Conservation (phyloP, 805 yeast genomes). For the Tetrapisispora phaffii region DNA sequence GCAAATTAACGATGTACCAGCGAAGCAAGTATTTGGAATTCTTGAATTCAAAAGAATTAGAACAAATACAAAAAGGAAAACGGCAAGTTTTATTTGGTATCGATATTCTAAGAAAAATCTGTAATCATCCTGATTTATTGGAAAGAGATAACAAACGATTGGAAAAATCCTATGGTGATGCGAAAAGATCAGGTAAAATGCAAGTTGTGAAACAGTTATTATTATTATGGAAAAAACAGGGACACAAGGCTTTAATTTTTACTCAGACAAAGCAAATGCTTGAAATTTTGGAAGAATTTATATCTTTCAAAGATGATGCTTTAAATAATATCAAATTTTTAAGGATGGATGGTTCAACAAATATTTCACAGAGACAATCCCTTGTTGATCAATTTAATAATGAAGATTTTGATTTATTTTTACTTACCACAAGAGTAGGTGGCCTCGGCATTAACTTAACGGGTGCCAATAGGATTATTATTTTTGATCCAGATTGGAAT, state of each 20-base stretch:
- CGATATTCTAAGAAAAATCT: slow-evolving; percentile 79
- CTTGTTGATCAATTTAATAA: slow-evolving; percentile 75
- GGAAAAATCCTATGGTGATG: slow-evolving; percentile 41
- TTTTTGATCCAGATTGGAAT: slow-evolving; percentile 97
- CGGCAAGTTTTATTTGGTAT: slow-evolving; percentile 82
- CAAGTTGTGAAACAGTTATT: slow-evolving; percentile 74
- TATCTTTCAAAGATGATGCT: slow-evolving; percentile 33
- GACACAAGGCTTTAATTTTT: slow-evolving; percentile 74
- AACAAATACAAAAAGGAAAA: slow-evolving; percentile 61
- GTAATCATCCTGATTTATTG: slow-evolving; percentile 90
- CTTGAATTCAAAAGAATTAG: slow-evolving; percentile 64
- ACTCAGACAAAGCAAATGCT: slow-evolving; percentile 93
- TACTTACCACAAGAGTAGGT: slow-evolving; percentile 90
- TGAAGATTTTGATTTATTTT: slow-evolving; percentile 52
- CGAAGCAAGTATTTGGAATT: slow-evolving; percentile 65
- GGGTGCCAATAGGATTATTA: slow-evolving; percentile 90
- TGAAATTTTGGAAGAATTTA: slow-evolving; percentile 67
- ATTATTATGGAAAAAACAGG: slow-evolving; percentile 65
- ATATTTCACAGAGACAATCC: slow-evolving; percentile 62
- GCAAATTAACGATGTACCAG: slow-evolving; percentile 72
- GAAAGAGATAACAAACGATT: slow-evolving; percentile 32
- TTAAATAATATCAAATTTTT: slow-evolving; percentile 40
- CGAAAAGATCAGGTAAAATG: slow-evolving; percentile 72
- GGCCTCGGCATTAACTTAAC: slow-evolving; percentile 91
- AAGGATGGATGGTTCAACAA: slow-evolving; percentile 92